These are phyloP conservation scores for Geosiphon pyriformis DNA, from an alignment of 192 early-diverging fungal species.

Conservation along the genomic window DNA sequence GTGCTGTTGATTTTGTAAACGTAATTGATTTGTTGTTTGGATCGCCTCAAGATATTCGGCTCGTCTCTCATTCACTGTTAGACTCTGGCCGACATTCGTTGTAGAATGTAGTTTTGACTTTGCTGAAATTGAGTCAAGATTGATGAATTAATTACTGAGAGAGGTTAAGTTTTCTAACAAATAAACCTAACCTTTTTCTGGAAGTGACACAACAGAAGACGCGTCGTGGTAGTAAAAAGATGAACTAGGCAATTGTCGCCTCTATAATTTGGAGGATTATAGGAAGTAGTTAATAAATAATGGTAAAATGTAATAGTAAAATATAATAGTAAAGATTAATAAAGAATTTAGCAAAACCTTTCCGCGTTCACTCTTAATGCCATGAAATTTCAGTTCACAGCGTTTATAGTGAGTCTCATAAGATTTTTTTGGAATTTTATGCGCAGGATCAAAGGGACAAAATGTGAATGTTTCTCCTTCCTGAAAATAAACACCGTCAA, in stretches of 20 bases:
- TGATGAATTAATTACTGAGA: too few relatives aligned
- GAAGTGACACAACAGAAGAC: conserved; percentile 16
- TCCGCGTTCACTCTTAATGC: conserved; percentile 22
- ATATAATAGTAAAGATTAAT: not conserved
- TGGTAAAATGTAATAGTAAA: not conserved
- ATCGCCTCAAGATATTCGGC: conserved; percentile 18
- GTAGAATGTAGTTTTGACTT: not conserved
- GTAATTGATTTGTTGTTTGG: conserved; percentile 4
- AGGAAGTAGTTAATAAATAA: not conserved
- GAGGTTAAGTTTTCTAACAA: too few relatives aligned
- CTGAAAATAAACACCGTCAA: too few relatives aligned
- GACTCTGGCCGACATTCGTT: not conserved
- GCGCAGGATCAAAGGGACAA: conserved; percentile 24
- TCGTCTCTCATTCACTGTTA: conserved; percentile 19
- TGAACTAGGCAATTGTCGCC: conserved; percentile 23
- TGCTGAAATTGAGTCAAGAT: conserved; percentile 6
- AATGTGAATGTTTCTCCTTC: too few relatives aligned
- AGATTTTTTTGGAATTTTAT: conserved; percentile 22
- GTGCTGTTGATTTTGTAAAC: conserved; percentile 6
- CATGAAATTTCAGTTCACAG: conserved; percentile 27
- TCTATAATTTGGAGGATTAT: not conserved
- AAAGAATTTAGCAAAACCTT: conserved; percentile 4
- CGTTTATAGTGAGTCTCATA: conserved; percentile 19
- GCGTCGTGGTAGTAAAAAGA: conserved; percentile 19
- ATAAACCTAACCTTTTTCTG: conserved; percentile 25